Evolutionary conservation across 2,329 filamentous ascomycete genomes (phyloP).

Genomic region (Exophiala lecanii-corni): DNA sequence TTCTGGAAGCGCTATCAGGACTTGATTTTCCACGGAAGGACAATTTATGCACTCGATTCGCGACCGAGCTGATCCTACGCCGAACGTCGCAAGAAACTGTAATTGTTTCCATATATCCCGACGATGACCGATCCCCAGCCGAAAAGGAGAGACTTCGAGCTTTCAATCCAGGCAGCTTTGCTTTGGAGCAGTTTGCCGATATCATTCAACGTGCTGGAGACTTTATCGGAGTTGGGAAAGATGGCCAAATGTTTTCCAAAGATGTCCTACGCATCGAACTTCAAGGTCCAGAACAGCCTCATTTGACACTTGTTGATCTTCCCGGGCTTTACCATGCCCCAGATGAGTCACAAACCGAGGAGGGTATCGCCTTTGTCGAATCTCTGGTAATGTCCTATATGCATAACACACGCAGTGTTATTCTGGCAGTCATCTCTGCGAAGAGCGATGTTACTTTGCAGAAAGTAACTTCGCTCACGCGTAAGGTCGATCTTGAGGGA

Average conservation of each 20-base stretch:
- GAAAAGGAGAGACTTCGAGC: conserved; percentile 19
- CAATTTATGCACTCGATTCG: conserved; percentile 56
- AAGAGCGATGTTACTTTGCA: conserved; percentile 42
- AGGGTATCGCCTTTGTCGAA: conserved; percentile 50
- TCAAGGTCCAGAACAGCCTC: conserved; percentile 35
- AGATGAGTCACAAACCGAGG: conserved; percentile 28
- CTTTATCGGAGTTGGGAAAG: conserved; percentile 24
- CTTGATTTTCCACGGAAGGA: conserved; percentile 56
- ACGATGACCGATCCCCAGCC: conserved; percentile 8
- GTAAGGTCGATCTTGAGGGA: conserved; percentile 32
- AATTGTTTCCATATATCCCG: conserved; percentile 24
- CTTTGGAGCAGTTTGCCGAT: conserved; percentile 24
- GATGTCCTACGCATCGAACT: conserved; percentile 43
- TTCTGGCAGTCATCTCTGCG: conserved; percentile 44
- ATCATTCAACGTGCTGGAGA: conserved; percentile 27
- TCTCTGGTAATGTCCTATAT: conserved; percentile 42
- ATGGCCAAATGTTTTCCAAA: conserved; percentile 33
- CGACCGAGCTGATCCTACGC: conserved; percentile 56
- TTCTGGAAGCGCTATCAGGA: conserved; percentile 59
- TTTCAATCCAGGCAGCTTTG: conserved; percentile 23
- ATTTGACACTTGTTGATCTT: conserved; percentile 42
- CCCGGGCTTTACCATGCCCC: conserved; percentile 38
- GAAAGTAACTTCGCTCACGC: conserved; percentile 35
- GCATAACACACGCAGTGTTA: conserved; percentile 40
- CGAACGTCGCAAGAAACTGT: conserved; percentile 27